Percentiles rank a stretch among this genome's conserved stretches.
Conservation (phyloP, 1,284 basidiomycete species). For the Porogramme epimiltina region DNA sequence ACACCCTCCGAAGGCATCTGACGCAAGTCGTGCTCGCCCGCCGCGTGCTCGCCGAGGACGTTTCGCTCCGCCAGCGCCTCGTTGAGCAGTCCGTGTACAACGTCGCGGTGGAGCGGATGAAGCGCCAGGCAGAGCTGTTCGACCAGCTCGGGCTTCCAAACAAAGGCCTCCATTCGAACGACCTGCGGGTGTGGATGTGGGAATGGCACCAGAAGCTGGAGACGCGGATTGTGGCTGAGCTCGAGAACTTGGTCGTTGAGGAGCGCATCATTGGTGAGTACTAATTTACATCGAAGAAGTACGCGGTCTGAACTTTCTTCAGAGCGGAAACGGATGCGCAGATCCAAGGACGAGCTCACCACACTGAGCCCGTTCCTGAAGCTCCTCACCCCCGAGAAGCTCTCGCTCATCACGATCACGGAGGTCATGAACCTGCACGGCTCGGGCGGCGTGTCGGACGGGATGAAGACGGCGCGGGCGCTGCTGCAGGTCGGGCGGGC, state of each 20-base stretch:
- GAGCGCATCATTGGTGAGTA: slow-evolving; percentile 33
- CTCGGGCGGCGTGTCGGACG: slow-evolving; percentile 76
- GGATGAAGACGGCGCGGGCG: slow-evolving; percentile 90
- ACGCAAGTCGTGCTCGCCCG: slow-evolving; percentile 63
- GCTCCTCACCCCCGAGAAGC: slow-evolving; percentile 75
- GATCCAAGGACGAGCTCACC: slow-evolving; percentile 5
- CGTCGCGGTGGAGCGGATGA: slow-evolving; percentile 74
- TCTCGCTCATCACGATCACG: slow-evolving; percentile 89
- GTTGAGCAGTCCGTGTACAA: slow-evolving; percentile 87
- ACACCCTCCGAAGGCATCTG: slow-evolving; percentile 69
- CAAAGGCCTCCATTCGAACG: slow-evolving; percentile 50
- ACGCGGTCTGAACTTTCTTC: neutral
- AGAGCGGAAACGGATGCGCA: neutral
- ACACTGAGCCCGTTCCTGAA: slow-evolving; percentile 67
- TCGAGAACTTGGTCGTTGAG: slow-evolving; percentile 48
- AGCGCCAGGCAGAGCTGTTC: slow-evolving; percentile 65
- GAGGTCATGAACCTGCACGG: slow-evolving; percentile 88
- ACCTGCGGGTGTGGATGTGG: slow-evolving; percentile 86
- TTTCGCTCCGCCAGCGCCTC: slow-evolving; percentile 76
- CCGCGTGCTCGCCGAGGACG: slow-evolving; percentile 63
- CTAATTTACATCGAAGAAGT: neutral
- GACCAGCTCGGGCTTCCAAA: slow-evolving; percentile 58
- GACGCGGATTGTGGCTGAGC: slow-evolving; percentile 54
- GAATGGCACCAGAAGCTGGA: slow-evolving; percentile 78
- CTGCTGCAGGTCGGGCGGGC: slow-evolving; percentile 84